Evolutionary conservation across 2,329 filamentous ascomycete species (phyloP).

Genomic region (Curvularia verruculosa): DNA sequence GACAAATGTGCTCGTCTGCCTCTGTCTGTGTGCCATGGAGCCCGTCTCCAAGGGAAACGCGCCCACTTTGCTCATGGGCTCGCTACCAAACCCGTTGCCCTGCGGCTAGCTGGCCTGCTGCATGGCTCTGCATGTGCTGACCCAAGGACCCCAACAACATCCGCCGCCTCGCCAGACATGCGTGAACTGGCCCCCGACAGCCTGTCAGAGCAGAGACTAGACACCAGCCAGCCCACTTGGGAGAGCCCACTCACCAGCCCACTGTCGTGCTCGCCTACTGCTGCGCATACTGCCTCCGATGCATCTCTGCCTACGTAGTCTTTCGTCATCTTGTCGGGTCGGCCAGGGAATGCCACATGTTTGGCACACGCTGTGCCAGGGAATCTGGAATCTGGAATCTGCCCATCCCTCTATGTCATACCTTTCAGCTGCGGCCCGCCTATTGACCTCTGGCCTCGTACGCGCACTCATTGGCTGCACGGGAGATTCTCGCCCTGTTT

Average conservation of each 20-base stretch:
- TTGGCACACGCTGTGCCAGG: slow-evolving; percentile 38
- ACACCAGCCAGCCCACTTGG: not conserved
- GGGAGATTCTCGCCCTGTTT: slow-evolving; percentile 37
- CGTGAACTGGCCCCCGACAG: slow-evolving; percentile 3
- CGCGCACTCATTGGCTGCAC: slow-evolving; percentile 35
- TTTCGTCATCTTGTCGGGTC: slow-evolving; percentile 40
- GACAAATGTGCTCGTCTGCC: slow-evolving; percentile 18
- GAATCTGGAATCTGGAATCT: slow-evolving; percentile 22
- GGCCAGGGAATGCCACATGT: slow-evolving; percentile 22
- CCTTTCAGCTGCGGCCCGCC: slow-evolving; percentile 13
- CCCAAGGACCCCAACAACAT: slow-evolving; percentile 10
- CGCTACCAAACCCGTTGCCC: slow-evolving; percentile 18
- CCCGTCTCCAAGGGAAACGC: slow-evolving; percentile 39
- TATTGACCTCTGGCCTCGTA: slow-evolving; percentile 33
- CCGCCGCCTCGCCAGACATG: slow-evolving; percentile 12
- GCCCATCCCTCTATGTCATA: slow-evolving; percentile 21
- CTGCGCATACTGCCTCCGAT: too few relatives aligned
- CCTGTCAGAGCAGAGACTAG: not conserved
- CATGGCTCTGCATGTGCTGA: not conserved
- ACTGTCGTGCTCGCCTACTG: not conserved
- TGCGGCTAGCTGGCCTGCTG: slow-evolving; percentile 4
- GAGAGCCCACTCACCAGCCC: not conserved
- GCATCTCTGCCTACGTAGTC: slow-evolving; percentile 14
- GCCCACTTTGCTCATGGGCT: too few relatives aligned
- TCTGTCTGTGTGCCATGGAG: slow-evolving; percentile 28